Conservation (phyloP, 345 rosid species). For the Eucalyptus fibrosa region DNA sequence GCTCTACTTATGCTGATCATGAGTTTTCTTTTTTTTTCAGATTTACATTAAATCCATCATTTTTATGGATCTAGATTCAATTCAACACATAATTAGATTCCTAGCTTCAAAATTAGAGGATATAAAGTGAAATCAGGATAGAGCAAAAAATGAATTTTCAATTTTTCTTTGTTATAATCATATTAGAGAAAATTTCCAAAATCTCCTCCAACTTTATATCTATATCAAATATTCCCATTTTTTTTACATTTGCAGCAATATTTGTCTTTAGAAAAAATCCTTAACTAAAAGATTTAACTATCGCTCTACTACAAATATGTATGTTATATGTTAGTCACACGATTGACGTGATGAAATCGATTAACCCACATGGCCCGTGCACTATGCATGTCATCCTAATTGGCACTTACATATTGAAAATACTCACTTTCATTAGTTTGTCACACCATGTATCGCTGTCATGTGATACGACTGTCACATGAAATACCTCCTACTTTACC, state of each 20-base stretch:
- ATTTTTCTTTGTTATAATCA: background rate
- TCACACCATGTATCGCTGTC: accelerated
- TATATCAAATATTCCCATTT: too few species aligned
- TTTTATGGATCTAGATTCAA: too few species aligned
- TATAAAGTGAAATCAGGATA: background rate
- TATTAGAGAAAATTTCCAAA: too few species aligned
- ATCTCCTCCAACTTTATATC: background rate
- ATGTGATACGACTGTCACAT: accelerated
- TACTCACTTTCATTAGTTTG: accelerated
- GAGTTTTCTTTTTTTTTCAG: too few species aligned
- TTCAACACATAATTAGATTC: too few species aligned
- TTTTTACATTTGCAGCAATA: background rate
- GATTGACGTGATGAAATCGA: background rate
- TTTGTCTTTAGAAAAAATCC: background rate
- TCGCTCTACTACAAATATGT: accelerated
- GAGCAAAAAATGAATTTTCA: background rate
- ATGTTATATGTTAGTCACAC: too few species aligned
- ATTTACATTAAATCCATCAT: too few species aligned
- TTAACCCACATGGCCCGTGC: accelerated
- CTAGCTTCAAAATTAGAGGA: too few species aligned
- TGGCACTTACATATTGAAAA: background rate
- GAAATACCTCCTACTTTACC: too few species aligned
- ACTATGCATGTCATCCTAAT: background rate
- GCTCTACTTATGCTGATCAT: accelerated
- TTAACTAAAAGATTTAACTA: too few species aligned